Evolutionary conservation across 2,329 filamentous ascomycete genomes (phyloP).

Genomic region (Zasmidium cellare): DNA sequence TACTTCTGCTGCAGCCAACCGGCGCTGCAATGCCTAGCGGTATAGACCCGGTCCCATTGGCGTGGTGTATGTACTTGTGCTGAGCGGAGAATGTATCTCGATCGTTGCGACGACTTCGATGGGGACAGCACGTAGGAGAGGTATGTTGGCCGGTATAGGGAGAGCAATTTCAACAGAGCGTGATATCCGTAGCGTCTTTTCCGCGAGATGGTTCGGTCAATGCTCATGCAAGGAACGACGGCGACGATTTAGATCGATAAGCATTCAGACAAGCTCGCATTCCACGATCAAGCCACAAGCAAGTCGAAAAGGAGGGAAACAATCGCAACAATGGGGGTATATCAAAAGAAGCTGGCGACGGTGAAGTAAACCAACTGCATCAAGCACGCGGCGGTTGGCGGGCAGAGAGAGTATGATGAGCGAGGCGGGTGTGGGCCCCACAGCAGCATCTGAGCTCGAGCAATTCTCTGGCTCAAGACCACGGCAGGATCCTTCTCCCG

Average conservation of each 20-base stretch:
- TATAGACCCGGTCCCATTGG: slow-evolving; percentile 11
- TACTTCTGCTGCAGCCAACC: slow-evolving; percentile 14
- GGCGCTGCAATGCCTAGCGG: slow-evolving; percentile 13
- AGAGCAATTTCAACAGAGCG: not conserved
- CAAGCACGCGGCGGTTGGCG: not conserved
- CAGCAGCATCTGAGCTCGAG: not conserved
- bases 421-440: not conserved
- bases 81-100: not conserved
- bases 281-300: not conserved
- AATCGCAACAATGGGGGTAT: not conserved
- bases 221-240: slow-evolving; percentile 4
- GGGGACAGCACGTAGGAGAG: not conserved
- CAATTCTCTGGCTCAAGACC: not conserved
- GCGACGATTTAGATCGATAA: not conserved
- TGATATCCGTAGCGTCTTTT: not conserved
- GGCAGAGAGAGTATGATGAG: not conserved
- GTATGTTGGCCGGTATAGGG: not conserved
- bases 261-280: not conserved
- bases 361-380: not conserved
- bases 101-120: not conserved
- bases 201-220: not conserved
- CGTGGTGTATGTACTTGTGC: not conserved
- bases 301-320: not conserved
- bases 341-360: not conserved
- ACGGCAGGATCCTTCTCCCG: not conserved